These are phyloP conservation scores for Lycium ferocissimum DNA, from an alignment of 257 asterid genomes.

Conservation along the genomic window DNA sequence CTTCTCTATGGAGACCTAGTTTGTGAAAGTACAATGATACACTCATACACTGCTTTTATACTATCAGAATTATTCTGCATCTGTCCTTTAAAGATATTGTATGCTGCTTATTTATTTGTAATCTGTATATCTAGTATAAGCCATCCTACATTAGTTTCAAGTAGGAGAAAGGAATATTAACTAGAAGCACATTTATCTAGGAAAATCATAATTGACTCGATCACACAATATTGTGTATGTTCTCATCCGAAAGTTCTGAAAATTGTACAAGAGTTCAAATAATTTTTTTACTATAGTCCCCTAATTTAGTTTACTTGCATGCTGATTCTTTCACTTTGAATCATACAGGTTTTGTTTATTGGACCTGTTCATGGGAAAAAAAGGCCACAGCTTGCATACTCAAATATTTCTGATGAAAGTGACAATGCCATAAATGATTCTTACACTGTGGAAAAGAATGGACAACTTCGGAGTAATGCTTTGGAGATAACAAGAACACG, in stretches of 20 bases:
- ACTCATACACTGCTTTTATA: not conserved
- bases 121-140: not conserved
- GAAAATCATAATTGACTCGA: not conserved
- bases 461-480: constrained; percentile 42
- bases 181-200: not conserved
- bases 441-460: constrained; percentile 50
- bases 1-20: not conserved
- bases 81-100: not conserved
- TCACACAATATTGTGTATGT: not conserved
- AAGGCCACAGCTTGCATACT: constrained; percentile 60
- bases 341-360: constrained; percentile 77
- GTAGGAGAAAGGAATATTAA: constrained; percentile 7
- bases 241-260: constrained; percentile 15
- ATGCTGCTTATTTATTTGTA: not conserved
- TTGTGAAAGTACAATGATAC: not conserved
- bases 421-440: constrained; percentile 44
- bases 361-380: constrained; percentile 77
- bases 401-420: constrained; percentile 44
- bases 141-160: not conserved
- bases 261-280: not conserved
- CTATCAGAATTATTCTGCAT: not conserved
- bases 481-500: constrained; percentile 62
- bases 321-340: constrained; percentile 28
- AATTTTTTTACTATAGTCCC: not conserved
- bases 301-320: constrained; percentile 3